phyloP scores from a whole-genome alignment of 1,139 yeast species.

The Kurtzmaniella natalensis region DNA sequence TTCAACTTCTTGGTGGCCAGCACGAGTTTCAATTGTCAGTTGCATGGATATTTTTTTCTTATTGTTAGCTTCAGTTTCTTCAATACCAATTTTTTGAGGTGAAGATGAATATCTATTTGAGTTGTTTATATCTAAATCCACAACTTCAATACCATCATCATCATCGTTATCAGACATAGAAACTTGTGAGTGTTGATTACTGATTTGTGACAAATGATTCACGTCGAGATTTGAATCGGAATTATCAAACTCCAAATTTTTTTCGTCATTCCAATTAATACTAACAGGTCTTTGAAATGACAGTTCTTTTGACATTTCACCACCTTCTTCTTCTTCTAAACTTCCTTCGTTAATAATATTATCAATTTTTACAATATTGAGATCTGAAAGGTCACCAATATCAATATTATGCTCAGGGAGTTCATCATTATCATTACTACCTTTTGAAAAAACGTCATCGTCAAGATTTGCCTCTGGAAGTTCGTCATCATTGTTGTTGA shows the following conservation, averaged over 20 bases:
- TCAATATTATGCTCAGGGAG: constrained; percentile 19
- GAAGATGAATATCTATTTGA: too few species aligned
- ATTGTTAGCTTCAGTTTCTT: not conserved
- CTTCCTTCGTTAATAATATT: constrained; percentile 28
- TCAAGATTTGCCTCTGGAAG: not conserved
- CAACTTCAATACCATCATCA: constrained; percentile 1
- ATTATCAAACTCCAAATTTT: constrained; percentile 24
- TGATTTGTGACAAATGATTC: too few species aligned
- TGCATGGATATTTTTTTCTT: too few species aligned
- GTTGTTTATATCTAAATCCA: not conserved
- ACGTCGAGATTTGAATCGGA: constrained; percentile 13
- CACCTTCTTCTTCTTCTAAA: constrained; percentile 4
- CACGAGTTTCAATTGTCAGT: too few species aligned
- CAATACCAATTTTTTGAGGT: too few species aligned
- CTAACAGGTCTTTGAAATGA: constrained; percentile 42
- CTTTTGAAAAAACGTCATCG: too few species aligned
- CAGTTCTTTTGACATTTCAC: constrained; percentile 19
- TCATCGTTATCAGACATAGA: constrained; percentile 3
- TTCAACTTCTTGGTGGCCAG: constrained; percentile 2
- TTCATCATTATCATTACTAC: constrained; percentile 7
- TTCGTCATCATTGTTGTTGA: not conserved
- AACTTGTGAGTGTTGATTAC: too few species aligned
- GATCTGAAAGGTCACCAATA: constrained; percentile 37
- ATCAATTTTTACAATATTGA: constrained; percentile 37
- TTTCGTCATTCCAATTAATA: constrained; percentile 44